Conservation (phyloP, 306 rosid genomes). For the Rosa rugosa region DNA sequence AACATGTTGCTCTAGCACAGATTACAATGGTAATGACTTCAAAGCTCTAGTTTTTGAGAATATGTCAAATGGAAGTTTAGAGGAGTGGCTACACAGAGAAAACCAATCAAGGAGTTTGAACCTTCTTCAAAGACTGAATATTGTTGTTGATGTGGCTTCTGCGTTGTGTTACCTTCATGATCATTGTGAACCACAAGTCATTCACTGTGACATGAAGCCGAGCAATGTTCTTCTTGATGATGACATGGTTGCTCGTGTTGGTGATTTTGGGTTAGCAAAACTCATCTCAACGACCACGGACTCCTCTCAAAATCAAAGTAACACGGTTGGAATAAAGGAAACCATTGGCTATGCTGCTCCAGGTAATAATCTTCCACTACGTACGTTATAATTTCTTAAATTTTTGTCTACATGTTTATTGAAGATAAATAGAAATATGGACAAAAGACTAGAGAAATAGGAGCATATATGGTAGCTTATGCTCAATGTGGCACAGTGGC, state of each 20-base stretch:
- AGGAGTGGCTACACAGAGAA: slow-evolving; percentile 31
- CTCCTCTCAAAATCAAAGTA: slow-evolving; percentile 11
- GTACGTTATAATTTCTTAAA: neutral
- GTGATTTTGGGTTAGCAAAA: slow-evolving; percentile 47
- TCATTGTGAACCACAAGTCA: slow-evolving; percentile 30
- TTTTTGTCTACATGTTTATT: neutral
- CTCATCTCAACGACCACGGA: slow-evolving; percentile 8
- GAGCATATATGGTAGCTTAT: neutral
- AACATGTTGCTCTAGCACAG: slow-evolving; percentile 32
- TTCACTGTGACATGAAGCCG: slow-evolving; percentile 51
- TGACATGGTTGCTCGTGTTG: slow-evolving; percentile 37
- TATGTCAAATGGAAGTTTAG: slow-evolving; percentile 42
- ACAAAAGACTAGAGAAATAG: neutral
- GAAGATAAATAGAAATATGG: no score
- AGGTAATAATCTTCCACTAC: slow-evolving; percentile 13
- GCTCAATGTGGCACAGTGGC: neutral
- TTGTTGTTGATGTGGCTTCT: slow-evolving; percentile 38
- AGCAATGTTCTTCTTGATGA: slow-evolving; percentile 38
- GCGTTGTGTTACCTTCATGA: slow-evolving; percentile 42
- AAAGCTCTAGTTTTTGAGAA: slow-evolving; percentile 39
- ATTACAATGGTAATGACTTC: slow-evolving; percentile 34
- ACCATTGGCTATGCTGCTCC: slow-evolving; percentile 32
- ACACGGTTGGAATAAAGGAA: slow-evolving; percentile 28
- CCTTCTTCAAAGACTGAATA: slow-evolving; percentile 30
- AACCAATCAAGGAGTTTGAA: slow-evolving; percentile 19